phyloP scores from a whole-genome alignment of 768 basidiomycete species.

The Holtermannia corniformis region DNA sequence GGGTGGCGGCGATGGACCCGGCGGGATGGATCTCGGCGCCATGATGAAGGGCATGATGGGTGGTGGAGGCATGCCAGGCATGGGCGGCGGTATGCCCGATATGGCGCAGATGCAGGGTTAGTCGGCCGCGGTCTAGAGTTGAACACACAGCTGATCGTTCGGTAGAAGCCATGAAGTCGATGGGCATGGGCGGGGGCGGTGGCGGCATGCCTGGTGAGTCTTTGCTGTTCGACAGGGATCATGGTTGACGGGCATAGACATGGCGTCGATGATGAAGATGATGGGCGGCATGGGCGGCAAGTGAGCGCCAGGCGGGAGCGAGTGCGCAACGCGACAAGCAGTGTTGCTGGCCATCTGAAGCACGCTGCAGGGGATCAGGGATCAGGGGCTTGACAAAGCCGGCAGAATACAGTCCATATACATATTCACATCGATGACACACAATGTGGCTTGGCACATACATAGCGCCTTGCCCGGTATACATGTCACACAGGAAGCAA shows the following conservation, averaged over 20 bases:
- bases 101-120: conserved; percentile 80
- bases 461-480: no score
- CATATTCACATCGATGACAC: no score
- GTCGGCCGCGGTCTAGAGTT: conserved; percentile 8
- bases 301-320: no score
- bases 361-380: no score
- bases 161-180: conserved; percentile 76
- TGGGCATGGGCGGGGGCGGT: conserved; percentile 53
- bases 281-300: no score
- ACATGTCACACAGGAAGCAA: no score
- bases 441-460: no score
- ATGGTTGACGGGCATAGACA: conserved; percentile 20
- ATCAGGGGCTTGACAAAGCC: no score
- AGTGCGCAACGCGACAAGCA: no score
- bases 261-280: conserved; percentile 43
- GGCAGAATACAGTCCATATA: no score
- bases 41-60: conserved; percentile 86
- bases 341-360: no score
- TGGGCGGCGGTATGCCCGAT: conserved; percentile 66
- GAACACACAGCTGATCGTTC: neutral
- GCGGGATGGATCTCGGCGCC: conserved; percentile 32
- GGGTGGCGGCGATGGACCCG: conserved; percentile 26
- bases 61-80: conserved; percentile 73
- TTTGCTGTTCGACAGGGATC: no score
- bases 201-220: conserved; percentile 38